A percentile compares a stretch with the other conserved stretches of the same genome.
Conservation (phyloP, 2,329 filamentous ascomycete genomes). For the Ophiostoma australiae region DNA sequence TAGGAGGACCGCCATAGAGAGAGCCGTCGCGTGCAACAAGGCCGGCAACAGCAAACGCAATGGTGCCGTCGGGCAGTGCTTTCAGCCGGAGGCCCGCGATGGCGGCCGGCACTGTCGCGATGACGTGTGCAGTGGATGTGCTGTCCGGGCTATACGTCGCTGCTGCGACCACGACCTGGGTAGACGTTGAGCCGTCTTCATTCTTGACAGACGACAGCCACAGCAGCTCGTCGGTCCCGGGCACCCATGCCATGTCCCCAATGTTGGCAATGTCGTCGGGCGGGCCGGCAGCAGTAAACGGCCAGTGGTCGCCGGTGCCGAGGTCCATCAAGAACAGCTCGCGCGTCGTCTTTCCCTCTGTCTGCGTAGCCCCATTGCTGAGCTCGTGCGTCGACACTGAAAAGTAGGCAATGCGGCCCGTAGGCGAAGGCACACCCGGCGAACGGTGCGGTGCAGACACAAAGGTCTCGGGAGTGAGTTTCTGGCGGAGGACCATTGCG, state of each 20-base stretch:
- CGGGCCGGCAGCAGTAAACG: conserved; percentile 26
- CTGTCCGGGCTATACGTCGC: conserved; percentile 28
- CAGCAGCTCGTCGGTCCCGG: conserved; percentile 32
- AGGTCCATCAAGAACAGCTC: conserved; percentile 37
- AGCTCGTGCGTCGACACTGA: conserved; percentile 36
- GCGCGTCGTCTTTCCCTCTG: conserved; percentile 30
- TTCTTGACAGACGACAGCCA: conserved; percentile 32
- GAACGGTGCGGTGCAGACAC: conserved; percentile 28
- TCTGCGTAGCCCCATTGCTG: conserved; percentile 27
- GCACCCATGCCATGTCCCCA: conserved; percentile 38
- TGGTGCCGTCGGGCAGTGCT: conserved; percentile 33
- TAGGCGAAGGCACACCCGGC: conserved; percentile 36
- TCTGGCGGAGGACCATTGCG: conserved; percentile 27
- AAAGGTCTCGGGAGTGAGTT: conserved; percentile 30
- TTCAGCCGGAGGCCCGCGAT: conserved; percentile 36
- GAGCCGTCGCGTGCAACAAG: conserved; percentile 33
- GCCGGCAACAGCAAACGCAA: conserved; percentile 38
- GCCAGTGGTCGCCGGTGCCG: conserved; percentile 30
- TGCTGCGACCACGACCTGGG: conserved; percentile 31
- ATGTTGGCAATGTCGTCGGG: conserved; percentile 31
- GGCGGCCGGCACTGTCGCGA: conserved; percentile 32
- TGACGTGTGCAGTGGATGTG: not conserved
- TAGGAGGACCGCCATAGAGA: conserved; percentile 32
- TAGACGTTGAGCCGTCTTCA: conserved; percentile 32
- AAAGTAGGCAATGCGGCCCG: conserved; percentile 38